phyloP scores from a whole-genome alignment of 2,329 filamentous ascomycete species.

The Purpureocillium lavendulum region DNA sequence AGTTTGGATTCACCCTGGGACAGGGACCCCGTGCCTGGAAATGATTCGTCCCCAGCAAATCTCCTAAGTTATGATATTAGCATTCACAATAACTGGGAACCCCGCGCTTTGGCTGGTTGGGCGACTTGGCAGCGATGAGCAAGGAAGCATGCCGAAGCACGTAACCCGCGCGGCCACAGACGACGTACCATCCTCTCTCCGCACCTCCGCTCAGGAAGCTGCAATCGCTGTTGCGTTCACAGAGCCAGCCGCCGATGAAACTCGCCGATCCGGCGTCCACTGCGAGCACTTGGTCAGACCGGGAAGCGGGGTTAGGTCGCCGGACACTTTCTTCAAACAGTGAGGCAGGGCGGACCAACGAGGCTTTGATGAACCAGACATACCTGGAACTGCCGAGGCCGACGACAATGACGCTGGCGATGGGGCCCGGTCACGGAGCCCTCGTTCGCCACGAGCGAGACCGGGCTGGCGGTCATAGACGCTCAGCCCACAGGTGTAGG shows the following conservation, averaged over 20 bases:
- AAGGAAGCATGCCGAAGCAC: too few relatives aligned
- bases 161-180: not conserved
- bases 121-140: too few relatives aligned
- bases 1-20: slow-evolving; percentile 23
- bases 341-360: too few relatives aligned
- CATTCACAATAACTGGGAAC: not conserved
- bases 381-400: slow-evolving; percentile 1
- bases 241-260: slow-evolving; percentile 66
- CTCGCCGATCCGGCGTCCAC: slow-evolving; percentile 5
- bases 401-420: not conserved
- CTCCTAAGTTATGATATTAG: slow-evolving; percentile 19
- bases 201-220: slow-evolving; percentile 70
- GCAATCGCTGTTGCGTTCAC: slow-evolving; percentile 75
- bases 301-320: too few relatives aligned
- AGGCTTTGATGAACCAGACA: not conserved
- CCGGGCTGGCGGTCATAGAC: slow-evolving; percentile 39
- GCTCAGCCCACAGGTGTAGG: slow-evolving; percentile 76
- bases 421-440: not conserved
- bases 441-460: slow-evolving; percentile 3
- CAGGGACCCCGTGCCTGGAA: slow-evolving; percentile 31
- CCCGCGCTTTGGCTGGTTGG: too few relatives aligned
- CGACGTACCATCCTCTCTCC: slow-evolving; percentile 76
- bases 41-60: slow-evolving; percentile 51
- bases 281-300: slow-evolving; percentile 5
- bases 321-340: too few relatives aligned